Percentiles rank a stretch among this genome's conserved stretches.
These are phyloP conservation scores for Hemisphaericaspora nanyangensis DNA, from an alignment of 805 yeast genomes.

Conservation along the genomic window DNA sequence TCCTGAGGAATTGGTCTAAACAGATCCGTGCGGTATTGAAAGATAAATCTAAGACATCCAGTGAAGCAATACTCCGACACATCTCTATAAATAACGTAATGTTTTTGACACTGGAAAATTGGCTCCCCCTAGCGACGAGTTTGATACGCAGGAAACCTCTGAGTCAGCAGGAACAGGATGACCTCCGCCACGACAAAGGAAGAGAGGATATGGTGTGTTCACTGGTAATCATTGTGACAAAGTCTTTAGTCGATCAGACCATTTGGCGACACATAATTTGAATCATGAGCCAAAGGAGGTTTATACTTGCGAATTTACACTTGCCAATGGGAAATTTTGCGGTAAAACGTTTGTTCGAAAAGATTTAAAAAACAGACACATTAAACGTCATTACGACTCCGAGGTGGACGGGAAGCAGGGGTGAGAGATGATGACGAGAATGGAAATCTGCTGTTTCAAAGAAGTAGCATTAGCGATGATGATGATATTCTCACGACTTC, in stretches of 20 bases:
- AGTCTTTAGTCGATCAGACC: conserved; percentile 58
- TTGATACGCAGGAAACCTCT: too few species aligned
- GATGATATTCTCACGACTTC: too few species aligned
- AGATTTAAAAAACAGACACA: conserved; percentile 47
- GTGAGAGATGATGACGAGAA: conserved; percentile 1
- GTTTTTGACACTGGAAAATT: too few species aligned
- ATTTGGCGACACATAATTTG: conserved; percentile 58
- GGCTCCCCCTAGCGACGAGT: too few species aligned
- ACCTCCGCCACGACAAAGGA: too few species aligned
- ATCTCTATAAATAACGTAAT: too few species aligned
- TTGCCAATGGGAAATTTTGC: conserved; percentile 41
- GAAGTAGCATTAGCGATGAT: not conserved
- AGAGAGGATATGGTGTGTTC: too few species aligned
- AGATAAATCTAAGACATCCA: too few species aligned
- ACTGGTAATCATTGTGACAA: conserved; percentile 58
- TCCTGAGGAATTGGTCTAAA: too few species aligned
- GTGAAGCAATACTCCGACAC: too few species aligned
- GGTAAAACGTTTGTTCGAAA: conserved; percentile 59
- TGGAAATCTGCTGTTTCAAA: not conserved
- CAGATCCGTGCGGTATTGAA: too few species aligned
- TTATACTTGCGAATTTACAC: conserved; percentile 50
- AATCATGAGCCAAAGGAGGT: conserved; percentile 55
- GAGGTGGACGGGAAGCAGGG: not conserved
- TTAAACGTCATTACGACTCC: conserved; percentile 22
- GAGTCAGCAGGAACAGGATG: too few species aligned